Percentiles rank a stretch among this genome's conserved stretches.
These are phyloP conservation scores for Asterionellopsis glacialis DNA, from an alignment of 108 stramenopile genomes.

Conservation along the genomic window DNA sequence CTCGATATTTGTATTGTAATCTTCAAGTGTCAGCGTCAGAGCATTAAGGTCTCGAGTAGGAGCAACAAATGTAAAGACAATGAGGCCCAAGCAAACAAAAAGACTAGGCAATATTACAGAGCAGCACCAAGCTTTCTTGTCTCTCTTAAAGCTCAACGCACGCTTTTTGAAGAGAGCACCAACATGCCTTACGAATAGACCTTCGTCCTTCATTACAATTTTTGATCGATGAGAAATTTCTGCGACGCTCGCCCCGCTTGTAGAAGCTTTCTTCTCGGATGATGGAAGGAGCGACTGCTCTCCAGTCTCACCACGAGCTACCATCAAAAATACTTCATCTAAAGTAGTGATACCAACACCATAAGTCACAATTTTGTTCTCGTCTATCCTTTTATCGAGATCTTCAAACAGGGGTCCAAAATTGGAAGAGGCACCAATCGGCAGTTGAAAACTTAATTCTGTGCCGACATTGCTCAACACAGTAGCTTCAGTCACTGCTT, in stretches of 20 bases:
- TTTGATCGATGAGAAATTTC: constrained; percentile 16
- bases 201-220: constrained; percentile 38
- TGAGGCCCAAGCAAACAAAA: constrained; percentile 59
- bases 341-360: constrained; percentile 96
- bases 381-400: constrained; percentile 56
- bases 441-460: constrained; percentile 91
- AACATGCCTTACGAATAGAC: constrained; percentile 62
- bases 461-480: constrained; percentile 88
- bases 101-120: constrained; percentile 68
- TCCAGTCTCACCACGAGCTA: constrained; percentile 27
- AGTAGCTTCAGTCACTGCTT: constrained; percentile 56
- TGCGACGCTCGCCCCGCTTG: too few relatives aligned
- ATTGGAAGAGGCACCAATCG: constrained; percentile 60
- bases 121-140: constrained; percentile 84
- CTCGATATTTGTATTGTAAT: constrained; percentile 51
- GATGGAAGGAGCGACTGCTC: constrained; percentile 15
- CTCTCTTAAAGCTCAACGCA: constrained; percentile 73
- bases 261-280: constrained; percentile 10
- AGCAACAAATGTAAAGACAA: constrained; percentile 39
- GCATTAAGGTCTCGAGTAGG: constrained; percentile 32
- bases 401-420: constrained; percentile 81
- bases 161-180: constrained; percentile 68
- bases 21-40: constrained; percentile 39
- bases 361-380: constrained; percentile 66
- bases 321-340: constrained; percentile 86